Evolutionary conservation across 1,284 basidiomycete genomes (phyloP).

Genomic region (Uromyces viciae-fabae): DNA sequence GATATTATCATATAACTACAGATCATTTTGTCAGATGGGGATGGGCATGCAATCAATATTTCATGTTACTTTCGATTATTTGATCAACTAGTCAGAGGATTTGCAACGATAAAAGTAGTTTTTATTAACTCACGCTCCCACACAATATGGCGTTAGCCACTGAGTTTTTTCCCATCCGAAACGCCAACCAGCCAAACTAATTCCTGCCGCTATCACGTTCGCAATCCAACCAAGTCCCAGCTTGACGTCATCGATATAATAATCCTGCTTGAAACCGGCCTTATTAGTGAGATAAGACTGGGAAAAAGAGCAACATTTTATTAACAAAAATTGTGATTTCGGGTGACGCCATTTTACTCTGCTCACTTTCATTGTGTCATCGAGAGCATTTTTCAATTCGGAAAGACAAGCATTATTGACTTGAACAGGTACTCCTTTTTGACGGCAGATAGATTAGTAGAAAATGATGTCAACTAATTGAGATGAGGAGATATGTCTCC

Average conservation of each 20-base stretch:
- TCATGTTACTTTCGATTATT: too few species aligned
- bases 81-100: neutral
- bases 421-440: conserved; percentile 23
- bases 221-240: conserved; percentile 28
- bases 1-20: conserved; percentile 21
- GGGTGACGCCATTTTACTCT: neutral
- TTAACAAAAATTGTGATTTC: neutral
- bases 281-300: conserved; percentile 24
- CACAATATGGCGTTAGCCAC: conserved; percentile 7
- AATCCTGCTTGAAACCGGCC: conserved; percentile 18
- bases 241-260: conserved; percentile 28
- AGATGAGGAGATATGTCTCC: neutral
- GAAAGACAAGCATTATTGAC: conserved; percentile 41
- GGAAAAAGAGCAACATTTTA: neutral
- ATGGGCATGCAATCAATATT: too few species aligned
- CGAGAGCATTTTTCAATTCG: conserved; percentile 41
- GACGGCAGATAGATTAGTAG: neutral
- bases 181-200: conserved; percentile 42
- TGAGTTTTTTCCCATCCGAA: conserved; percentile 44
- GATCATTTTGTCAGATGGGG: too few species aligned
- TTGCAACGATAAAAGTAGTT: neutral
- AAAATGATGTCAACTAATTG: neutral
- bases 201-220: conserved; percentile 23
- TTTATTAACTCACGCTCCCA: conserved; percentile 10
- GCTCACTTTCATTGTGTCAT: conserved; percentile 38